These are phyloP conservation scores for Trametes villosa DNA, from an alignment of 768 basidiomycete genomes.

Conservation along the genomic window DNA sequence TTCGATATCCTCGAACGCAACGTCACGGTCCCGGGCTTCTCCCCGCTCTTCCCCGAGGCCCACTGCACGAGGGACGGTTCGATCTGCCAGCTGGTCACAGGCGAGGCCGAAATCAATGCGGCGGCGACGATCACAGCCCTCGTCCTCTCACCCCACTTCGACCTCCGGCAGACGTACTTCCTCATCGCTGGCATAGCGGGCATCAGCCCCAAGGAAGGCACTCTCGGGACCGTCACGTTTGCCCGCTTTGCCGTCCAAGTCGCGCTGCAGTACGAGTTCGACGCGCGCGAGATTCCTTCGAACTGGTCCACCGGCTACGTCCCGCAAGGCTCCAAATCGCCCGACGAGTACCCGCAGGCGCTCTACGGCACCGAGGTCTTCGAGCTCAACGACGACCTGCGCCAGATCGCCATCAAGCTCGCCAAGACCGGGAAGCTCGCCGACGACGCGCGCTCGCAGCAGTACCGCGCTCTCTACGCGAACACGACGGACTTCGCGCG, in stretches of 20 bases:
- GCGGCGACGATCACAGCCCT: constrained; percentile 39
- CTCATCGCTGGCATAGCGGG: constrained; percentile 47
- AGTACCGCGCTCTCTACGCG: constrained; percentile 39
- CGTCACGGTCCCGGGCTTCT: constrained; percentile 43
- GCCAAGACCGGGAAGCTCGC: constrained; percentile 39
- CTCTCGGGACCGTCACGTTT: constrained; percentile 42
- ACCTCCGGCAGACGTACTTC: constrained; percentile 46
- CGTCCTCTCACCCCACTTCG: constrained; percentile 38
- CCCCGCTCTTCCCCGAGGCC: constrained; percentile 42
- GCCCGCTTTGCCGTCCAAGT: constrained; percentile 45
- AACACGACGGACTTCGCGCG: constrained; percentile 30
- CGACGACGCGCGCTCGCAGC: constrained; percentile 36
- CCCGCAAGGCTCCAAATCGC: constrained; percentile 34
- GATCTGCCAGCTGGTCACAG: constrained; percentile 44
- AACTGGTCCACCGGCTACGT: constrained; percentile 44
- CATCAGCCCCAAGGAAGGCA: constrained; percentile 42
- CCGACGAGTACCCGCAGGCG: constrained; percentile 30
- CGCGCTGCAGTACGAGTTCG: constrained; percentile 45
- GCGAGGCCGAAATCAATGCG: constrained; percentile 48
- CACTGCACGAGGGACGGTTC: constrained; percentile 39
- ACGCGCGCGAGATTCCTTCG: constrained; percentile 41
- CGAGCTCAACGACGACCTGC: constrained; percentile 47
- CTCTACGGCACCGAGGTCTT: constrained; percentile 50
- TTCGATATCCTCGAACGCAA: constrained; percentile 39
- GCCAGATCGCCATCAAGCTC: constrained; percentile 34